Evolutionary conservation across 1,139 yeast species (phyloP).

Genomic region (Debaryomyces coudertii): DNA sequence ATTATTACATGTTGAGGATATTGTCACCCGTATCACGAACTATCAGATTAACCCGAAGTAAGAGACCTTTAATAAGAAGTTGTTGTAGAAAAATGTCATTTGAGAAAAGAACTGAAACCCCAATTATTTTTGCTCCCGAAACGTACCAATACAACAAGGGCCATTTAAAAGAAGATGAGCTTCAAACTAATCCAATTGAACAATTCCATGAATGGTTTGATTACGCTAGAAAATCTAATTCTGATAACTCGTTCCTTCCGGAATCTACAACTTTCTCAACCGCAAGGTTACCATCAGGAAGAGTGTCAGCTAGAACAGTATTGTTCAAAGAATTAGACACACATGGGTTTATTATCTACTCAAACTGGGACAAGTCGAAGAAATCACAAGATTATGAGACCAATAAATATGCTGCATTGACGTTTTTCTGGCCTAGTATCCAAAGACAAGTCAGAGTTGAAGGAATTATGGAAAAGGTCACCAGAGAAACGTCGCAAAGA

Average conservation of each 20-base stretch:
- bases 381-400: slow-evolving; percentile 70
- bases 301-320: slow-evolving; percentile 82
- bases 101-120: slow-evolving; percentile 18
- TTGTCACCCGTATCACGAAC: background rate
- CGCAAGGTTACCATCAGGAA: slow-evolving; percentile 82
- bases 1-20: slow-evolving; percentile 2
- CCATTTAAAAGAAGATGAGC: slow-evolving; percentile 56
- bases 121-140: slow-evolving; percentile 71
- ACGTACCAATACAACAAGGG: slow-evolving; percentile 86
- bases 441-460: slow-evolving; percentile 95
- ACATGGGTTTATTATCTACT: slow-evolving; percentile 84
- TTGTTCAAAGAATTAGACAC: slow-evolving; percentile 86
- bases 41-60: background rate
- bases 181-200: slow-evolving; percentile 63
- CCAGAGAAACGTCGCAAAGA: slow-evolving; percentile 70
- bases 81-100: slow-evolving; percentile 6
- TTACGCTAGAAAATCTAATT: slow-evolving; percentile 58
- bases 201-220: slow-evolving; percentile 87
- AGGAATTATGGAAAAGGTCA: slow-evolving; percentile 76
- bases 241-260: slow-evolving; percentile 60
- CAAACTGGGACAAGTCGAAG: slow-evolving; percentile 88
- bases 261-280: slow-evolving; percentile 85
- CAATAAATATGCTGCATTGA: slow-evolving; percentile 79
- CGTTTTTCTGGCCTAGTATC: slow-evolving; percentile 89
- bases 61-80: background rate